phyloP scores from a whole-genome alignment of 2,329 filamentous ascomycete species.

The Pyrenochaeta sp. region DNA sequence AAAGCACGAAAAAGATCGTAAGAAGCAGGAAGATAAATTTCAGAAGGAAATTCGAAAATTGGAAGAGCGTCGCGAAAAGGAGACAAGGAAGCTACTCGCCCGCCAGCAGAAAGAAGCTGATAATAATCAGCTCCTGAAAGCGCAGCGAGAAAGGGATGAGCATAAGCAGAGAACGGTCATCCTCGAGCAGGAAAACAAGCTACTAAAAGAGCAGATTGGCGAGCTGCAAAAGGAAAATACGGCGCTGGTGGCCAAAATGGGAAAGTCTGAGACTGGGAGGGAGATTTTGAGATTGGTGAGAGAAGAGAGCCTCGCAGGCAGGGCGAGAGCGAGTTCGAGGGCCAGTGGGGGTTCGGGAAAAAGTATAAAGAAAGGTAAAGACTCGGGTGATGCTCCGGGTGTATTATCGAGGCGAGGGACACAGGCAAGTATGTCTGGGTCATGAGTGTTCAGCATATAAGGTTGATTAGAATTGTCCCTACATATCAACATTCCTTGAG shows the following conservation, averaged over 20 bases:
- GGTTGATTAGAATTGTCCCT: neutral
- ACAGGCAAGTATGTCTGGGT: slow-evolving; percentile 3
- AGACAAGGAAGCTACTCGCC: slow-evolving; percentile 71
- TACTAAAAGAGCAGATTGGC: slow-evolving; percentile 61
- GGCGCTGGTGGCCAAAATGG: slow-evolving; percentile 56
- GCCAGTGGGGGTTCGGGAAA: slow-evolving; percentile 32
- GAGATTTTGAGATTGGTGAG: slow-evolving; percentile 43
- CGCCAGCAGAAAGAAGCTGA: slow-evolving; percentile 69
- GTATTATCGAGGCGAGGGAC: slow-evolving; percentile 20
- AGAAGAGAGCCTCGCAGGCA: slow-evolving; percentile 35
- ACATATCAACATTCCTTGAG: neutral
- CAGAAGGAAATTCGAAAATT: slow-evolving; percentile 65
- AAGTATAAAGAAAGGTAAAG: slow-evolving; percentile 25
- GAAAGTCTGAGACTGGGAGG: slow-evolving; percentile 48
- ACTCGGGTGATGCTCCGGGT: slow-evolving; percentile 12
- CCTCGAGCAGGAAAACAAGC: slow-evolving; percentile 59
- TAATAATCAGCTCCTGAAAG: slow-evolving; percentile 55
- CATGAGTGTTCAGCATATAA: neutral
- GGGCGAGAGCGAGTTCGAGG: slow-evolving; percentile 36
- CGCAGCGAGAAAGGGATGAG: slow-evolving; percentile 60
- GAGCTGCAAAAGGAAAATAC: slow-evolving; percentile 68
- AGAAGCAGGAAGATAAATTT: slow-evolving; percentile 54
- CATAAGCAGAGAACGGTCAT: slow-evolving; percentile 55
- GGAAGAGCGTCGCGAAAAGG: slow-evolving; percentile 71
- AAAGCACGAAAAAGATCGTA: slow-evolving; percentile 67